Evolutionary conservation across 495 filamentous ascomycete species (phyloP).

Genomic region (Platismatia glauca): DNA sequence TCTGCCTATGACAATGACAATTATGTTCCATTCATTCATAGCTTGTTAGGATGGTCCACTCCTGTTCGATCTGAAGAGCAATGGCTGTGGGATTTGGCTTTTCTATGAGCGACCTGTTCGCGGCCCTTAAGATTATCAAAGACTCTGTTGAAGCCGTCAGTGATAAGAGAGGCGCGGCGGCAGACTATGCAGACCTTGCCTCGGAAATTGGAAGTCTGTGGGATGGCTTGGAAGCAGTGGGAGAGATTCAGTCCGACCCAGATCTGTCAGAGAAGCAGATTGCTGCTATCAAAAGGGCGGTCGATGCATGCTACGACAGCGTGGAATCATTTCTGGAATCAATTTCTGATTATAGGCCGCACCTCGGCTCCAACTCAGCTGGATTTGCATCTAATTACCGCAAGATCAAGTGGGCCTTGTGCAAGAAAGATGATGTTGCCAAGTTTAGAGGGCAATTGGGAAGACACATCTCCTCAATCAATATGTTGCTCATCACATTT

Average conservation of each 20-base stretch:
- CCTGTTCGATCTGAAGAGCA: neutral
- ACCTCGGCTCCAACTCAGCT: conserved; percentile 14
- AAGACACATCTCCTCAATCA: conserved; percentile 27
- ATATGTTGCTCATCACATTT: conserved; percentile 29
- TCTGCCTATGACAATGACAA: neutral
- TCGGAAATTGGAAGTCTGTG: conserved; percentile 28
- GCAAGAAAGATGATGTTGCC: conserved; percentile 26
- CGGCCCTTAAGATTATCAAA: conserved; percentile 28
- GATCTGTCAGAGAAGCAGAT: conserved; percentile 13
- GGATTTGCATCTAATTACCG: conserved; percentile 14
- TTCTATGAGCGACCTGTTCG: conserved; percentile 32
- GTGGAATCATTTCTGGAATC: conserved; percentile 23
- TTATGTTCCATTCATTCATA: neutral
- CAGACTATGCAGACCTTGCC: conserved; percentile 25
- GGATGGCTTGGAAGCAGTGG: conserved; percentile 26
- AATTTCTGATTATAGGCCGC: conserved; percentile 23
- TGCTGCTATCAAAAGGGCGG: conserved; percentile 17
- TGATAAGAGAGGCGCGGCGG: conserved; percentile 25
- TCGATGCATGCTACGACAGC: conserved; percentile 17
- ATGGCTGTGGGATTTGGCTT: conserved; percentile 33
- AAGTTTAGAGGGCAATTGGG: conserved; percentile 28
- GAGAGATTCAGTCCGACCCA: conserved; percentile 17
- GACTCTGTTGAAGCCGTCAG: conserved; percentile 30
- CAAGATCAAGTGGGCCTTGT: conserved; percentile 30
- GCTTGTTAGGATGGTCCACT: neutral